These are phyloP conservation scores for Linnemannia schmuckeri DNA, from an alignment of 192 early-diverging fungal genomes.

Conservation along the genomic window DNA sequence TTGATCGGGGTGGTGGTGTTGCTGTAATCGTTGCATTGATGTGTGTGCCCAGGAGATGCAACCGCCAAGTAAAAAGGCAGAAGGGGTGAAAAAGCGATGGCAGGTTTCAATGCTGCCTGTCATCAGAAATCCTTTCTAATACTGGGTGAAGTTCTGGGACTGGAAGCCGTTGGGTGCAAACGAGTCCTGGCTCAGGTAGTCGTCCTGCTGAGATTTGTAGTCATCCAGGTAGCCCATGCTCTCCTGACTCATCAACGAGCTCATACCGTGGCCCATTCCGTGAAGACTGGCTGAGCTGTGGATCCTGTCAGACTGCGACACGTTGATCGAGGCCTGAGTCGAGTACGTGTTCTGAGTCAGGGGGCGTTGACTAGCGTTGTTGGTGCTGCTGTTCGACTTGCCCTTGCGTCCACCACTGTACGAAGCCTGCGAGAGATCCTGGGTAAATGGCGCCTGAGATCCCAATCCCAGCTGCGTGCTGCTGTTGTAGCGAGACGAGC, in stretches of 20 bases:
- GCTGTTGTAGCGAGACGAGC: slow-evolving; percentile 59
- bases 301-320: slow-evolving; percentile 71
- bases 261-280: slow-evolving; percentile 43
- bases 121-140: slow-evolving; percentile 19
- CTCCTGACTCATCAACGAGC: slow-evolving; percentile 66
- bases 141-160: slow-evolving; percentile 70
- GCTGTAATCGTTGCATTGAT: background rate
- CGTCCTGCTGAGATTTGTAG: slow-evolving; percentile 72
- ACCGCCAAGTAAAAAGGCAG: background rate
- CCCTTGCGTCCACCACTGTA: slow-evolving; percentile 64
- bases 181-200: slow-evolving; percentile 70
- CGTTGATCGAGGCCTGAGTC: slow-evolving; percentile 67
- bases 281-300: slow-evolving; percentile 27
- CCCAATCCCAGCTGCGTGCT: slow-evolving; percentile 66
- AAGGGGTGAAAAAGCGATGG: background rate
- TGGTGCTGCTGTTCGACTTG: slow-evolving; percentile 35
- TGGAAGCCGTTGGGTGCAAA: slow-evolving; percentile 64
- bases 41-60: background rate
- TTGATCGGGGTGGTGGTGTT: background rate
- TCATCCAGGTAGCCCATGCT: slow-evolving; percentile 65
- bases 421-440: slow-evolving; percentile 70
- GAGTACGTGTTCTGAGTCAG: slow-evolving; percentile 70
- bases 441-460: slow-evolving; percentile 70
- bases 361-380: slow-evolving; percentile 40
- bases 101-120: background rate